Evolutionary conservation across 768 basidiomycete genomes (phyloP).

Genomic region (Pleurotus pulmonarius): DNA sequence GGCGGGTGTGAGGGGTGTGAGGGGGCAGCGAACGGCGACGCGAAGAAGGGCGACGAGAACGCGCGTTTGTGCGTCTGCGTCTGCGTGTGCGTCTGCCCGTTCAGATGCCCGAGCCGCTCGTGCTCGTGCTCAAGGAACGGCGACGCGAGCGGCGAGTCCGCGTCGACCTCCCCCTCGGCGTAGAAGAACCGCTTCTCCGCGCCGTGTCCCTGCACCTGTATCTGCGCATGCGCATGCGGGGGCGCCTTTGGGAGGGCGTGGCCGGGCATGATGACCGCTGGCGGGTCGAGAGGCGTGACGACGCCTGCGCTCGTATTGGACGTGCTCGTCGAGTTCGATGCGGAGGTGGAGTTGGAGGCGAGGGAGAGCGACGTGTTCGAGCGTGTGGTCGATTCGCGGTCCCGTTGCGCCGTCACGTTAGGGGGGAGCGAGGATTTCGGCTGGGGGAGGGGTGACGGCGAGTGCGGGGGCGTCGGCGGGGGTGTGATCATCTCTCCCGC

Average conservation of each 20-base stretch:
- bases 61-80: not conserved
- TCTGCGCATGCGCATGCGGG: not conserved
- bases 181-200: not conserved
- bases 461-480: not conserved
- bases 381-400: not conserved
- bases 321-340: not conserved
- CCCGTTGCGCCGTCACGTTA: not conserved
- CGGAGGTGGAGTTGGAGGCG: not conserved
- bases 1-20: not conserved
- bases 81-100: not conserved
- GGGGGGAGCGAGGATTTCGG: too few species aligned
- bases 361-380: slow-evolving; percentile 1
- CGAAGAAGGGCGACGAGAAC: not conserved
- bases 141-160: too few species aligned
- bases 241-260: slow-evolving; percentile 1
- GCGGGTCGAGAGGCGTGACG: not conserved
- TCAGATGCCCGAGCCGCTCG: too few species aligned
- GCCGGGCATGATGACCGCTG: not conserved
- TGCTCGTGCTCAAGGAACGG: too few species aligned
- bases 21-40: not conserved
- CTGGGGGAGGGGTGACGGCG: too few species aligned
- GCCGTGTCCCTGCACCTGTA: not conserved
- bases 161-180: too few species aligned
- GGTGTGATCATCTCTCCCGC: slow-evolving; percentile 1
- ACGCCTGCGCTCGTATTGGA: not conserved